Evolutionary conservation across 2,329 filamentous ascomycete species (phyloP).

Genomic region (Lachnum nothofagi): DNA sequence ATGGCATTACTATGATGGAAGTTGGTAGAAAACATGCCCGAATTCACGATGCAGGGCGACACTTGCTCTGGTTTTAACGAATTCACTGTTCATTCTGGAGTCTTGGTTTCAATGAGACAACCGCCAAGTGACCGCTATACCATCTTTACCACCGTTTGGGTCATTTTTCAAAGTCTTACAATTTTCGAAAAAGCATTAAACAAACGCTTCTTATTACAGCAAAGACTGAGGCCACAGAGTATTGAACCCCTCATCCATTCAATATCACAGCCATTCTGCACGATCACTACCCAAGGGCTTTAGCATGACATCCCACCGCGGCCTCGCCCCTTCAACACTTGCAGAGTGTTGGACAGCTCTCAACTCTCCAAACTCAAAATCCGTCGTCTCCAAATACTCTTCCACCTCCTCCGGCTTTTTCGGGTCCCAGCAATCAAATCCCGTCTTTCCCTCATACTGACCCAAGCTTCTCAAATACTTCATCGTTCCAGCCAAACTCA

Average conservation of each 20-base stretch:
- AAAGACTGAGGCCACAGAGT: too few relatives aligned
- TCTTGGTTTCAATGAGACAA: too few relatives aligned
- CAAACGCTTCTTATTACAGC: too few relatives aligned
- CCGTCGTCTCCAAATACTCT: conserved; percentile 40
- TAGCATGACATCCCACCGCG: conserved; percentile 49
- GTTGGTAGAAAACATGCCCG: too few relatives aligned
- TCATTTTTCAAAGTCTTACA: too few relatives aligned
- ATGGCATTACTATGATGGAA: too few relatives aligned
- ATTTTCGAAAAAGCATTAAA: too few relatives aligned
- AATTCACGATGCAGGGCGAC: too few relatives aligned
- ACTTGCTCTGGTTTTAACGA: too few relatives aligned
- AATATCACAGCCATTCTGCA: conserved; percentile 34
- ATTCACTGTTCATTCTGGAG: too few relatives aligned
- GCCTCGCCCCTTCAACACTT: conserved; percentile 39
- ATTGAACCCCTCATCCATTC: background rate
- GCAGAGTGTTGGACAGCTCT: conserved; percentile 46
- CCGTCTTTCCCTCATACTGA: conserved; percentile 40
- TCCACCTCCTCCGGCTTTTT: conserved; percentile 31
- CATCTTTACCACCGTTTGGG: too few relatives aligned
- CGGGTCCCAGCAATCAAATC: conserved; percentile 34
- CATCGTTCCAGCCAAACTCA: conserved; percentile 51
- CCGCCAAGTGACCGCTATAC: too few relatives aligned
- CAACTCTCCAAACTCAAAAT: conserved; percentile 44
- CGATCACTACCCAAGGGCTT: conserved; percentile 44
- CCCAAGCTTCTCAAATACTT: conserved; percentile 53